phyloP scores from a whole-genome alignment of 768 basidiomycete genomes.

The Calocera viscosa region DNA sequence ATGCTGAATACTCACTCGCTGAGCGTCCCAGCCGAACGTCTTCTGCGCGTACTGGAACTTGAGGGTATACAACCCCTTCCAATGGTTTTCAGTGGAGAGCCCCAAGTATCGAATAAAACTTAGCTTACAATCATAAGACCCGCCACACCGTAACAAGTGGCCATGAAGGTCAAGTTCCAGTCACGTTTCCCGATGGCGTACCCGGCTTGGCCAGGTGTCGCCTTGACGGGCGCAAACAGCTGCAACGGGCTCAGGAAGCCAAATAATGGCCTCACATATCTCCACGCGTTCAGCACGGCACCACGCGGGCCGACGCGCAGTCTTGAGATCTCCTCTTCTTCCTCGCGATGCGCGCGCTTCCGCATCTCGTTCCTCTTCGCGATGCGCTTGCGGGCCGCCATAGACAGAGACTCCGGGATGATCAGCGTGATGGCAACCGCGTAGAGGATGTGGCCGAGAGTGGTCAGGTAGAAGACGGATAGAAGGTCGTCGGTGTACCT shows the following conservation, averaged over 20 bases:
- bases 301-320: not conserved
- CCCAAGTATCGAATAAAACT: not conserved
- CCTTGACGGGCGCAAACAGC: conserved; percentile 41
- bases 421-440: conserved; percentile 41
- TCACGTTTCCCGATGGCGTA: conserved; percentile 34
- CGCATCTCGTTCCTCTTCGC: conserved; percentile 24
- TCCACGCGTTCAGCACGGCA: conserved; percentile 14
- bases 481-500: conserved; percentile 41
- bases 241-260: conserved; percentile 60
- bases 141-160: conserved; percentile 38
- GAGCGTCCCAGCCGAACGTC: conserved; percentile 54
- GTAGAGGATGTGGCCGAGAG: conserved; percentile 39
- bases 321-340: conserved; percentile 3
- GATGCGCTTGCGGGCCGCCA: conserved; percentile 33
- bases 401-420: conserved; percentile 67
- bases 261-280: conserved; percentile 37
- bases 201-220: conserved; percentile 15
- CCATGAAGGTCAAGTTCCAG: conserved; percentile 54
- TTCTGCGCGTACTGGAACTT: conserved; percentile 54
- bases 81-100: not conserved
- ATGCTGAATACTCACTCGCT: conserved; percentile 35
- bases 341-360: not conserved
- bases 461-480: conserved; percentile 60
- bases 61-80: conserved; percentile 43
- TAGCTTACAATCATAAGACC: conserved; percentile 28